phyloP scores from a whole-genome alignment of 1,139 yeast genomes.

The Saccharomycopsis phalli region DNA sequence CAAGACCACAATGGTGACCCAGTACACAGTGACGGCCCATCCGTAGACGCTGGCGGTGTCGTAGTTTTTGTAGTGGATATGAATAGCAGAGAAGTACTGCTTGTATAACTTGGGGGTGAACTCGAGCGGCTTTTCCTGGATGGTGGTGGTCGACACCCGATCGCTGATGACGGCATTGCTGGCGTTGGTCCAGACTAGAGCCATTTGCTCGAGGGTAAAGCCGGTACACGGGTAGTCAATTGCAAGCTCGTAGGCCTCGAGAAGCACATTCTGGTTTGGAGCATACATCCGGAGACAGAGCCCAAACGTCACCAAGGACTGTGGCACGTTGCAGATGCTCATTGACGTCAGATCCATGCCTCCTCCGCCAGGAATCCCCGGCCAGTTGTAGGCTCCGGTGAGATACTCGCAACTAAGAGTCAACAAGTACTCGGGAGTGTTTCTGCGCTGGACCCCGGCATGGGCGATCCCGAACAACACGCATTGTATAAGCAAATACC shows the following conservation, averaged over 20 bases:
- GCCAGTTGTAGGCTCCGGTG: not conserved
- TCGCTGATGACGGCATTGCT: not conserved
- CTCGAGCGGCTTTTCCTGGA: not conserved
- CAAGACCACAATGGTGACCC: constrained; percentile 34
- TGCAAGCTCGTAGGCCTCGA: not conserved
- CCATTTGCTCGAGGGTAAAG: not conserved
- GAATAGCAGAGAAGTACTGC: not conserved
- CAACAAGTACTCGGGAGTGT: not conserved
- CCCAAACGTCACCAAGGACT: not conserved
- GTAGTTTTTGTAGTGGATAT: constrained; percentile 26
- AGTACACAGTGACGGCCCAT: constrained; percentile 33
- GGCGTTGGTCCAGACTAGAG: not conserved
- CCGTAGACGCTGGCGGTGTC: constrained; percentile 35
- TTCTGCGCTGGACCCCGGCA: not conserved
- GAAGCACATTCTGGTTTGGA: not conserved
- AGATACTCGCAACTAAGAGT: not conserved
- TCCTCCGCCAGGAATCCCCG: not conserved
- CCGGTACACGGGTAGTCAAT: not conserved
- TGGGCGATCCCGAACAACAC: not conserved
- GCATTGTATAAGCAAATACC: no score
- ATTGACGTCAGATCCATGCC: not conserved
- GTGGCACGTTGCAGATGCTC: not conserved
- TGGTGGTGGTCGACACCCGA: not conserved
- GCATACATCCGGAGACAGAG: not conserved
- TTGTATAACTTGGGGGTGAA: not conserved